Conservation (phyloP, 805 yeast species). For the Candida orba region DNA sequence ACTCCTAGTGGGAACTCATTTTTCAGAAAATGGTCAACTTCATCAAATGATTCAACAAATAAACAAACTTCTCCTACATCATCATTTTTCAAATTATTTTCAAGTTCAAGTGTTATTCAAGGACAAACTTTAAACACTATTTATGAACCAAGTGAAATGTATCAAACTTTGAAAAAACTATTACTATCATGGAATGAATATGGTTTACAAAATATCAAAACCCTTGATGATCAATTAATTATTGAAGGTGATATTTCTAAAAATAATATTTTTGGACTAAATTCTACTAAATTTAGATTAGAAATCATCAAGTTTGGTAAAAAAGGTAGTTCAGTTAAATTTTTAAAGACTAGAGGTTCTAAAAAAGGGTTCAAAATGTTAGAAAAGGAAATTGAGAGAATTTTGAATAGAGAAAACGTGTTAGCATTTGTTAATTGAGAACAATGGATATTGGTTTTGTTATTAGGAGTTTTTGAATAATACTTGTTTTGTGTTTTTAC, state of each 20-base stretch:
- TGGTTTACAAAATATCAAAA: conserved; percentile 52
- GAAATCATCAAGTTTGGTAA: conserved; percentile 36
- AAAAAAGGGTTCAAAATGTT: conserved; percentile 52
- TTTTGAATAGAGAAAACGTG: conserved; percentile 58
- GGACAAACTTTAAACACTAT: conserved; percentile 26
- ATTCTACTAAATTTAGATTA: conserved; percentile 58
- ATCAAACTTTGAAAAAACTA: conserved; percentile 55
- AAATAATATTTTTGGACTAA: conserved; percentile 53
- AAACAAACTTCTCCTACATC: conserved; percentile 11
- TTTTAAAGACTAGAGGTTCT: conserved; percentile 62
- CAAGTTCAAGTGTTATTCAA: conserved; percentile 10
- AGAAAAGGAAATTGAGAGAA: conserved; percentile 56
- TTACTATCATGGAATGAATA: conserved; percentile 63
- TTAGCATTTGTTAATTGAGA: conserved; percentile 25
- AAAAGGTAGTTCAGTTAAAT: conserved; percentile 46
- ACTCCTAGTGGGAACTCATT: conserved; percentile 18
- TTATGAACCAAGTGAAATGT: conserved; percentile 43
- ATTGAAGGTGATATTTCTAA: conserved; percentile 59
- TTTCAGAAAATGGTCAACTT: conserved; percentile 23
- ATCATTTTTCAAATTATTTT: conserved; percentile 28
- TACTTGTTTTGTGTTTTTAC: not conserved
- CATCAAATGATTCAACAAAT: conserved; percentile 18
- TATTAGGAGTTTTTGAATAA: not conserved
- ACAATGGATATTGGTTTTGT: too few species aligned
- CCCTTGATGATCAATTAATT: conserved; percentile 34